These are phyloP conservation scores for Ceratocystis huliohia DNA, from an alignment of 2,329 filamentous ascomycete species.

Conservation along the genomic window DNA sequence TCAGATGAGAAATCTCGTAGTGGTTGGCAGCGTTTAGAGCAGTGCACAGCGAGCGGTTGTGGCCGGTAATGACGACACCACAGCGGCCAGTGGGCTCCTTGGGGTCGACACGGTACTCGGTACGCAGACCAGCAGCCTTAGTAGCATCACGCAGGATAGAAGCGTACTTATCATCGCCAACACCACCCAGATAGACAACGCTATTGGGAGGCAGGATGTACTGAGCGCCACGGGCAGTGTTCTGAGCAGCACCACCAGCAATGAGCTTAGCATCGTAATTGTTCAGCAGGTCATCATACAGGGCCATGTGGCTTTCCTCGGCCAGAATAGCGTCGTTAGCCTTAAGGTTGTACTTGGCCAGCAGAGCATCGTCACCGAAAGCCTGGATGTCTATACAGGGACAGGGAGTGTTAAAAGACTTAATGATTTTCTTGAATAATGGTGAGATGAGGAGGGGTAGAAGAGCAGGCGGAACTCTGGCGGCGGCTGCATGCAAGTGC, in stretches of 20 bases:
- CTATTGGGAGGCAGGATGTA: constrained; percentile 86
- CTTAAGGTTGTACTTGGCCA: constrained; percentile 88
- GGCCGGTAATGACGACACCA: constrained; percentile 90
- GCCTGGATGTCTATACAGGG: constrained; percentile 69
- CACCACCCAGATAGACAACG: constrained; percentile 85
- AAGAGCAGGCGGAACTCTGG: not conserved
- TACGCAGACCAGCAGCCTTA: constrained; percentile 74
- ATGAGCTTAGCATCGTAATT: constrained; percentile 91
- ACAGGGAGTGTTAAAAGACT: constrained; percentile 7
- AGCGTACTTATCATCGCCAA: constrained; percentile 91
- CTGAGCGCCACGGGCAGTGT: constrained; percentile 90
- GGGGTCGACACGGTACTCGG: constrained; percentile 88
- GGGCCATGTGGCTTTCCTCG: constrained; percentile 72
- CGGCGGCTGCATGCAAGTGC: not conserved
- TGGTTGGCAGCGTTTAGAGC: constrained; percentile 93
- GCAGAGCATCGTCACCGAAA: constrained; percentile 64
- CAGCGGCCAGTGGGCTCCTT: constrained; percentile 79
- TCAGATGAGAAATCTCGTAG: constrained; percentile 89
- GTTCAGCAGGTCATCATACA: constrained; percentile 89
- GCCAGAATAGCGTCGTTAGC: constrained; percentile 95
- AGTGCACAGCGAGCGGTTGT: constrained; percentile 89
- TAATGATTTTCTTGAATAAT: not conserved
- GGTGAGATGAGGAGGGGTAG: not conserved
- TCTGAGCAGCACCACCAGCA: constrained; percentile 91
- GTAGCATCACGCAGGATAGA: constrained; percentile 77